These are phyloP conservation scores for Sisymbrium altissimum DNA, from an alignment of 345 rosid genomes.

Conservation along the genomic window DNA sequence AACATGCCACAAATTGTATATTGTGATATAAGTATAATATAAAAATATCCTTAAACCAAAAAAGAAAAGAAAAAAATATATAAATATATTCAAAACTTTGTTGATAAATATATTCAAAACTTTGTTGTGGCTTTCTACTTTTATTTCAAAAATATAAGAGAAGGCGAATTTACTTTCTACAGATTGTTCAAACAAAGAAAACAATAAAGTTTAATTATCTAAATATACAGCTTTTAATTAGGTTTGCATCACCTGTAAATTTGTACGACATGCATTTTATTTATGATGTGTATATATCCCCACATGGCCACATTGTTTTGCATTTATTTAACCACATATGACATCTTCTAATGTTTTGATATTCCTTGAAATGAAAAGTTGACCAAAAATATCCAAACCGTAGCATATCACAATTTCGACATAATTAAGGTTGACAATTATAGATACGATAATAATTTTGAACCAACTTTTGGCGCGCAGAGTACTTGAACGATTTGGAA, in stretches of 20 bases:
- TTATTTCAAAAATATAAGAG: background rate
- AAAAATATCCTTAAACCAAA: too few relatives aligned
- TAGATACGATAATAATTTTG: background rate
- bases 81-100: too few relatives aligned
- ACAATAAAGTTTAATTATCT: background rate
- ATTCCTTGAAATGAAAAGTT: background rate
- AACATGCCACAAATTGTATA: background rate
- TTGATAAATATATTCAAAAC: too few relatives aligned
- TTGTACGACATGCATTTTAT: conserved; percentile 2
- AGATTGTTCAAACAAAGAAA: background rate
- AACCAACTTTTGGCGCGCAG: conserved; percentile 31
- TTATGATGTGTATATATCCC: background rate
- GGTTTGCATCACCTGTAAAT: conserved; percentile 12
- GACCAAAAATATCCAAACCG: background rate
- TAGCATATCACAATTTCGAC: background rate
- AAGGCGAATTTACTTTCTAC: background rate
- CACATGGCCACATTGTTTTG: too few relatives aligned
- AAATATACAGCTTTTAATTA: background rate
- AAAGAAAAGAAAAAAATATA: too few relatives aligned
- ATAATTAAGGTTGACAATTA: background rate
- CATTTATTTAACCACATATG: background rate
- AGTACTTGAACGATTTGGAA: conserved; percentile 63
- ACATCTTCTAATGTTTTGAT: background rate
- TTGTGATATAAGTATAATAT: background rate
- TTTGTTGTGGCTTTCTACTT: background rate